Conservation (phyloP, 805 yeast genomes). For the Wickerhamomyces ciferrii region DNA sequence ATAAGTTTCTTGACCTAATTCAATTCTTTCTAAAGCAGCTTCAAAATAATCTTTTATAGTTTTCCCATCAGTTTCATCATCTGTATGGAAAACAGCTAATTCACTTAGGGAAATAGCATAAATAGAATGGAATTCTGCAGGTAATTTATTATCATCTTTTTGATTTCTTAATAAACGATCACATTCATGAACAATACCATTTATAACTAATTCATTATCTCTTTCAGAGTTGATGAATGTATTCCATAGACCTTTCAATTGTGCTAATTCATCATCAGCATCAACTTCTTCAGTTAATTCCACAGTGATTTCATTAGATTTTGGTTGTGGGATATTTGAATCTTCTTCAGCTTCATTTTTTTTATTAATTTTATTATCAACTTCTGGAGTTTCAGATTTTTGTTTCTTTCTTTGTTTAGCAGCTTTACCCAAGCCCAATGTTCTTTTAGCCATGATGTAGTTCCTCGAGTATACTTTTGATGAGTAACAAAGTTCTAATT, state of each 20-base stretch:
- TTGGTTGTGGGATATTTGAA: slow-evolving; percentile 15
- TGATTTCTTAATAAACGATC: slow-evolving; percentile 61
- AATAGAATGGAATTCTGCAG: slow-evolving; percentile 59
- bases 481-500: too few species aligned
- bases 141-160: slow-evolving; percentile 23
- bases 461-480: neutral
- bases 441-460: slow-evolving; percentile 49
- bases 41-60: slow-evolving; percentile 52
- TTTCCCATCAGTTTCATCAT: slow-evolving; percentile 30
- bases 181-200: slow-evolving; percentile 91
- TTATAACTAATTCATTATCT: slow-evolving; percentile 59
- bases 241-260: slow-evolving; percentile 66
- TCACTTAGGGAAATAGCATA: slow-evolving; percentile 72
- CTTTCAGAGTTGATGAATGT: slow-evolving; percentile 52
- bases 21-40: slow-evolving; percentile 68
- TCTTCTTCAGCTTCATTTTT: slow-evolving; percentile 7
- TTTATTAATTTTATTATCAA: slow-evolving; percentile 9
- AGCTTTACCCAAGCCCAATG: slow-evolving; percentile 59
- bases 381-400: slow-evolving; percentile 20
- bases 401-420: slow-evolving; percentile 42
- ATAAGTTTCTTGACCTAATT: slow-evolving; percentile 47
- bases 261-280: slow-evolving; percentile 75
- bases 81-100: slow-evolving; percentile 50
- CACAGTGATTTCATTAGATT: slow-evolving; percentile 45
- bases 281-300: slow-evolving; percentile 68